Conservation (phyloP, 257 asterid genomes). For the Plectranthus barbatus region DNA sequence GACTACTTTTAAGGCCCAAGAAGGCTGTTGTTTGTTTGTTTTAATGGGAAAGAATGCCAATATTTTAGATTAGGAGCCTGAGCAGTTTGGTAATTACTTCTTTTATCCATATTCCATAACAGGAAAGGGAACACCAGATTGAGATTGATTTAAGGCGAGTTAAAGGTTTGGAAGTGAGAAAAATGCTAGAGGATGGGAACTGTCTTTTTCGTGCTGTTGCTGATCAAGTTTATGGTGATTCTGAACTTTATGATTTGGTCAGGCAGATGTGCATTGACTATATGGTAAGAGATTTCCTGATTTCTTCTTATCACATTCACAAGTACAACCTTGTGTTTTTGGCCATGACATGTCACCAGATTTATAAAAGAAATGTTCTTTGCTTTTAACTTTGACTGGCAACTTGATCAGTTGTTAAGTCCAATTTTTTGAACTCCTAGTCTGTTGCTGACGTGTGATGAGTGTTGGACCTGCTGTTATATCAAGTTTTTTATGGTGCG, state of each 20-base stretch:
- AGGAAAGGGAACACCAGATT: conserved; percentile 93
- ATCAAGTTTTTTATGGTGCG: background rate
- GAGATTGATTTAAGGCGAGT: conserved; percentile 79
- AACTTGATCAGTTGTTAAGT: background rate
- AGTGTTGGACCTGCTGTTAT: background rate
- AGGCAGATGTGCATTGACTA: conserved; percentile 99
- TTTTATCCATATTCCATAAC: conserved; percentile 28
- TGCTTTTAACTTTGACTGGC: conserved; percentile 2
- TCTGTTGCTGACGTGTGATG: background rate
- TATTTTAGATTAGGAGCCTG: background rate
- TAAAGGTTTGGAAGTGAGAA: conserved; percentile 88
- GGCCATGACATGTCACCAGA: background rate
- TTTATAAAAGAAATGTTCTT: background rate
- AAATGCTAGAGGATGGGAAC: conserved; percentile 94
- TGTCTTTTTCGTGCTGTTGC: conserved; percentile 99
- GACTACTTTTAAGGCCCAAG: background rate
- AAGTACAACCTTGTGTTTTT: background rate
- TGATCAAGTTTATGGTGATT: conserved; percentile 97
- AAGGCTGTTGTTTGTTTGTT: conserved; percentile 6
- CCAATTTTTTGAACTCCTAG: too few species aligned
- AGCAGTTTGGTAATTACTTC: background rate
- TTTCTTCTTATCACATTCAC: background rate
- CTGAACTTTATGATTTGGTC: conserved; percentile 74
- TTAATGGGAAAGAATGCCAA: background rate
- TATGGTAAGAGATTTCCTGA: conserved; percentile 52